These are phyloP conservation scores for Amanita inopinata DNA, from an alignment of 768 basidiomycete genomes.

Conservation along the genomic window DNA sequence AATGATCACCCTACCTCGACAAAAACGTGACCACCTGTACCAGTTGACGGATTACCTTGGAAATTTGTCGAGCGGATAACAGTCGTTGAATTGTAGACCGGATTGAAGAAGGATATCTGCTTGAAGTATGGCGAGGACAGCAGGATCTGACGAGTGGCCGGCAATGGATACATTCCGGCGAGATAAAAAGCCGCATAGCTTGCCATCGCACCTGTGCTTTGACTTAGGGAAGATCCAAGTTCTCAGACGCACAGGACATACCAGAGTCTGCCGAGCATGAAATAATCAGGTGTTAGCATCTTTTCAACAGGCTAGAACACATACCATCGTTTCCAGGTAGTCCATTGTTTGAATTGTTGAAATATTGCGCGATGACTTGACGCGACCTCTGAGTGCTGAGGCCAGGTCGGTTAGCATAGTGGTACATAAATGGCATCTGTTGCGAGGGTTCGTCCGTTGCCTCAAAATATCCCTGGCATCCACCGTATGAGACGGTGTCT, in stretches of 20 bases:
- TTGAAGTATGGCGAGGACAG: slow-evolving; percentile 57
- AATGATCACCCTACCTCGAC: slow-evolving; percentile 32
- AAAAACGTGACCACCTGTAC: slow-evolving; percentile 46
- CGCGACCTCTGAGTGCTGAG: slow-evolving; percentile 47
- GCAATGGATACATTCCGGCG: slow-evolving; percentile 52
- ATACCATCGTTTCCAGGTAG: slow-evolving; percentile 59
- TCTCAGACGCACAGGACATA: slow-evolving; percentile 11
- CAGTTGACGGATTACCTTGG: slow-evolving; percentile 39
- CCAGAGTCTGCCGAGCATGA: slow-evolving; percentile 21
- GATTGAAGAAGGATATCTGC: slow-evolving; percentile 51
- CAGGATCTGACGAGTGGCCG: slow-evolving; percentile 49
- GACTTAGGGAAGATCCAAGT: slow-evolving; percentile 14
- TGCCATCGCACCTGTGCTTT: slow-evolving; percentile 46
- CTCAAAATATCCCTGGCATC: slow-evolving; percentile 45
- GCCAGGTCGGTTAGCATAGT: slow-evolving; percentile 54
- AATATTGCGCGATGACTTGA: slow-evolving; percentile 44
- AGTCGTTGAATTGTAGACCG: slow-evolving; percentile 45
- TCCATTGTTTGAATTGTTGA: slow-evolving; percentile 46
- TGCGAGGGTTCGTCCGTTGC: slow-evolving; percentile 56
- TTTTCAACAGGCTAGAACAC: slow-evolving; percentile 6
- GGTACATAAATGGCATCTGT: slow-evolving; percentile 64
- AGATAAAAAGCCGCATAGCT: slow-evolving; percentile 52
- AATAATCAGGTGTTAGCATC: background rate
- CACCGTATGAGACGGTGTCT: background rate
- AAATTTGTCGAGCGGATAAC: slow-evolving; percentile 42